These are phyloP conservation scores for Beauveria sp. DNA, from an alignment of 2,329 filamentous ascomycete genomes.

Conservation along the genomic window DNA sequence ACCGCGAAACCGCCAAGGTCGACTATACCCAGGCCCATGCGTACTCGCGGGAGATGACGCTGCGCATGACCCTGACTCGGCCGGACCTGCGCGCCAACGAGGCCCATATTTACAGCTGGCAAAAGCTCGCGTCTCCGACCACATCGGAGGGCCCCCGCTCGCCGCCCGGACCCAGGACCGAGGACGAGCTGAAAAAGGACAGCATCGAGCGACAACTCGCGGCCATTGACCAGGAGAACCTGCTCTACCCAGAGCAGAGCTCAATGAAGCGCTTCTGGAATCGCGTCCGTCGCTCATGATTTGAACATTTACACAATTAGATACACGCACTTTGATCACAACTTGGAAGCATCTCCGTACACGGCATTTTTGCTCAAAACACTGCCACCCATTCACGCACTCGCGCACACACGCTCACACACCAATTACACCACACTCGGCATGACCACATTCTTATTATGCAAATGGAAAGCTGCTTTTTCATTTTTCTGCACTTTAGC, in stretches of 20 bases:
- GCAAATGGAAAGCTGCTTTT: background rate
- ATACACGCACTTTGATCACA: background rate
- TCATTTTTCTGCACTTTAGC: slow-evolving; percentile 6
- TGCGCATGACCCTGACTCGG: slow-evolving; percentile 90
- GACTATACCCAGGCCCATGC: slow-evolving; percentile 45
- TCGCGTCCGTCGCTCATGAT: slow-evolving; percentile 41
- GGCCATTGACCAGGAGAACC: slow-evolving; percentile 43
- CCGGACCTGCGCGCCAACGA: slow-evolving; percentile 76
- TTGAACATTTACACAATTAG: background rate
- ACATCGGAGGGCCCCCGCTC: slow-evolving; percentile 26
- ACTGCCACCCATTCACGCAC: background rate
- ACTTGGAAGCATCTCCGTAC: background rate
- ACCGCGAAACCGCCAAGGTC: slow-evolving; percentile 20
- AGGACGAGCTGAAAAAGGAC: slow-evolving; percentile 41
- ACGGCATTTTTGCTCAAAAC: slow-evolving; percentile 3
- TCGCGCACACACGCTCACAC: background rate
- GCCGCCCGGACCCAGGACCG: slow-evolving; percentile 24
- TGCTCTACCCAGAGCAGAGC: slow-evolving; percentile 35
- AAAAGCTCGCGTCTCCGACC: slow-evolving; percentile 28
- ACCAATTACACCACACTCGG: background rate
- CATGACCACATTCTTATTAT: slow-evolving; percentile 1
- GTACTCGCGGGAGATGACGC: slow-evolving; percentile 77
- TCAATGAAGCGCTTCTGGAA: slow-evolving; percentile 60
- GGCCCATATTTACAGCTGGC: slow-evolving; percentile 64
- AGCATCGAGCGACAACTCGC: slow-evolving; percentile 47